Conservation (phyloP, 176 grass and related monocot genomes). For the Leersia perrieri region DNA sequence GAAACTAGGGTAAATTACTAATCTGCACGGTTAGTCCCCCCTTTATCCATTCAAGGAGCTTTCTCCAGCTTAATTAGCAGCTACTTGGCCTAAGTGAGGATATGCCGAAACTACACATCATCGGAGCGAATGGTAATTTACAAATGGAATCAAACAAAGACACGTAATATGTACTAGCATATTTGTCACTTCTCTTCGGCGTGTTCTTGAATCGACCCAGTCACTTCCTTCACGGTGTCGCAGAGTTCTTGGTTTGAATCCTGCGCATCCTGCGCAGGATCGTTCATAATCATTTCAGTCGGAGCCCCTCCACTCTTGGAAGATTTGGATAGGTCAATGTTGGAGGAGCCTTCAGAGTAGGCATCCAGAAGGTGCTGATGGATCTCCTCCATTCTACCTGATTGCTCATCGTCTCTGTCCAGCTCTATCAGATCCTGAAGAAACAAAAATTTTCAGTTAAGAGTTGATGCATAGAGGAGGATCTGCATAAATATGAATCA, state of each 20-base stretch:
- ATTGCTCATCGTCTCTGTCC: constrained; percentile 82
- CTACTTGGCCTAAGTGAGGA: background rate
- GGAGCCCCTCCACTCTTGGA: background rate
- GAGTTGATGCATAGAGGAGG: background rate
- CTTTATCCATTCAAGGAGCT: background rate
- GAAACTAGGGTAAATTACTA: background rate
- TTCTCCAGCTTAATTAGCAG: background rate
- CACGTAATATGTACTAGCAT: background rate
- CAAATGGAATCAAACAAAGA: background rate
- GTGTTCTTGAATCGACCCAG: background rate
- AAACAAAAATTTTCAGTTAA: no score
- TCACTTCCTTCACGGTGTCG: background rate
- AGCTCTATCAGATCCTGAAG: constrained; percentile 83
- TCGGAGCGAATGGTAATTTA: background rate
- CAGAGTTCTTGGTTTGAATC: background rate
- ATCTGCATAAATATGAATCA: background rate
- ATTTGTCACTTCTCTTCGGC: background rate
- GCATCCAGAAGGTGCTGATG: constrained; percentile 72
- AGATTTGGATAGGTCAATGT: background rate
- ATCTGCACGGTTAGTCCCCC: background rate
- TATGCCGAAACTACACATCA: background rate
- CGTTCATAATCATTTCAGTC: constrained; percentile 8
- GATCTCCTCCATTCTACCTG: constrained; percentile 77
- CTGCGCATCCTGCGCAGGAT: background rate
- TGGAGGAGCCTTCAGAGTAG: constrained; percentile 47